phyloP scores from a whole-genome alignment of 2,329 filamentous ascomycete species.

The Macrophomina phaseolina region DNA sequence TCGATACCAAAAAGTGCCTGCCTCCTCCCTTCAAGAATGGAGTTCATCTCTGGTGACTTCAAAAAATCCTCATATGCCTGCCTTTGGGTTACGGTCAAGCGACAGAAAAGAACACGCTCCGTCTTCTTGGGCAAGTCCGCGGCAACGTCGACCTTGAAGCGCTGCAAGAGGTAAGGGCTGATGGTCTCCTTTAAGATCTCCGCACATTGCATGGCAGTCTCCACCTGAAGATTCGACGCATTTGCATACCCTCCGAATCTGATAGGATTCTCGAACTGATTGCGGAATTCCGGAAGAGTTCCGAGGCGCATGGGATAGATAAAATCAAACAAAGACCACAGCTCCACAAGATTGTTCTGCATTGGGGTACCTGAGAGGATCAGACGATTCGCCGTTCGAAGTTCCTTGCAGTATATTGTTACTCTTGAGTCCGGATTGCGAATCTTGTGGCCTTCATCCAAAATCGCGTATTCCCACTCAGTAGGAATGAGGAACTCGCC shows the following conservation, averaged over 20 bases:
- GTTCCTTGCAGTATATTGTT: constrained; percentile 92
- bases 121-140: constrained; percentile 93
- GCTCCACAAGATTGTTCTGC: constrained; percentile 92
- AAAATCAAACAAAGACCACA: constrained; percentile 98
- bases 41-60: constrained; percentile 81
- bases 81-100: constrained; percentile 79
- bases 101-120: constrained; percentile 95
- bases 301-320: constrained; percentile 95
- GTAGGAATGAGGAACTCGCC: constrained; percentile 79
- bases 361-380: constrained; percentile 97
- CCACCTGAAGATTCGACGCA: constrained; percentile 89
- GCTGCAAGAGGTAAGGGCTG: constrained; percentile 88
- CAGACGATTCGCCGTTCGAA: constrained; percentile 86
- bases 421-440: constrained; percentile 95
- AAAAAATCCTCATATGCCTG: constrained; percentile 83
- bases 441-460: constrained; percentile 98
- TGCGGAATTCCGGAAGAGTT: constrained; percentile 86
- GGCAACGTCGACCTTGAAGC: constrained; percentile 92
- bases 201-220: constrained; percentile 93
- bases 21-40: constrained; percentile 74
- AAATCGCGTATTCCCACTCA: constrained; percentile 90
- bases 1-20: constrained; percentile 91
- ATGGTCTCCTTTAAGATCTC: constrained; percentile 94
- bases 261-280: constrained; percentile 93
- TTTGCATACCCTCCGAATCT: constrained; percentile 93